Evolutionary conservation across 352 stramenopile genomes (phyloP), one percentile per base, ranked within the genome.

Genomic region (Phytophthora gonapodyides): DNA sequence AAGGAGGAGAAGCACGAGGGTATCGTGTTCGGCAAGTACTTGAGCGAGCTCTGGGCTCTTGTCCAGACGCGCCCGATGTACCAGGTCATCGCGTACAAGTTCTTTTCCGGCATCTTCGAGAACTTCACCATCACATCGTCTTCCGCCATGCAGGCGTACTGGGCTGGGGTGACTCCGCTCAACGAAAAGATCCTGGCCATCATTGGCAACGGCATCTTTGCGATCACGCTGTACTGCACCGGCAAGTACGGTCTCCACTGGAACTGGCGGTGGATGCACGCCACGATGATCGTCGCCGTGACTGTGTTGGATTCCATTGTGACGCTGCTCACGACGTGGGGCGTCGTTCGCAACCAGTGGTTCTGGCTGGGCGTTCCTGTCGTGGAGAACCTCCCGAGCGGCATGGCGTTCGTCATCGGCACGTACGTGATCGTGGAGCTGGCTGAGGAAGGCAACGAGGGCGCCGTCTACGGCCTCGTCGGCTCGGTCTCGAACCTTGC

Each of bases 341-440:
- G 77, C 38, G 60, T 83, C 5, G 19, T 81, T 24, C 76, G 76
- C 34, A 75, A 70, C 55, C 67, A 77, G 59, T 84, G 76, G 76
- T 81, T 82, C 60, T 80, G 63, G 61, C 49, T 80, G 4, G 73
- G 67, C 10, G 61, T 71, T 9, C 58, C 70, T 3, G 38, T 81
- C 19, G 56, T 73, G 16, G 61, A 74, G 38, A 69, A 73, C 47
- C 45, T 81, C 7, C 69, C 73, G 15, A 57, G 34, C 12, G 69
- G 64, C 4, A 71, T 84, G 44, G 36, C 57, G 7, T 84, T 75
- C 44, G 64, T 84, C 33, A 67, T 82, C 45, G 52, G 42, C 5
- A 78, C 60, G 38, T 82, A 75, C 58, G 71, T 78, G 21, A 53
- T 75, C 5, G 76, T 86, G 43, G 76, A 87, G 48, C 42, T 87